Evolutionary conservation across 2,329 filamentous ascomycete genomes (phyloP).

Genomic region (Xylaria arbuscula): DNA sequence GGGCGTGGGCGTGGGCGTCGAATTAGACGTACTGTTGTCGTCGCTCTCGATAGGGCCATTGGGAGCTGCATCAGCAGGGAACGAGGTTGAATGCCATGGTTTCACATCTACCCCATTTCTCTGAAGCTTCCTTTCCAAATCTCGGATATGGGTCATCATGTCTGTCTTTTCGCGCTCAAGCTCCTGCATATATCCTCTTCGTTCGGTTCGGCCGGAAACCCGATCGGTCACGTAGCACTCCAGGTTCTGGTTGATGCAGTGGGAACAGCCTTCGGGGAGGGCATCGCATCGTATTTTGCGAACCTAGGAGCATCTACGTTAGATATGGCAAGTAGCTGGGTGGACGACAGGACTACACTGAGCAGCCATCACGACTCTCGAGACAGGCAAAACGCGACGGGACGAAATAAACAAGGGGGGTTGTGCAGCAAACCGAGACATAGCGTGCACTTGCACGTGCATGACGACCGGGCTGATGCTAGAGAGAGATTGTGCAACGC

Average conservation of each 20-base stretch:
- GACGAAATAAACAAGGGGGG: slow-evolving; percentile 16
- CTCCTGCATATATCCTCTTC: slow-evolving; percentile 80
- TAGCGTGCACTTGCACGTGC: slow-evolving; percentile 33
- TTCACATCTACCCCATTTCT: slow-evolving; percentile 71
- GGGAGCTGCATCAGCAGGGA: slow-evolving; percentile 45
- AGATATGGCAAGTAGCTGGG: slow-evolving; percentile 33
- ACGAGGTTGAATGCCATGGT: slow-evolving; percentile 57
- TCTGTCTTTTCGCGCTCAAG: slow-evolving; percentile 78
- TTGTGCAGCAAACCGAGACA: slow-evolving; percentile 28
- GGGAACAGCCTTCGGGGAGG: slow-evolving; percentile 81
- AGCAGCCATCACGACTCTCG: not conserved
- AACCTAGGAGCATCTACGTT: slow-evolving; percentile 57
- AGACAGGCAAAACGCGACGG: slow-evolving; percentile 17
- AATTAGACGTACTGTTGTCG: slow-evolving; percentile 39
- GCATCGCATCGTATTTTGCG: slow-evolving; percentile 91
- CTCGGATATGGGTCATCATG: slow-evolving; percentile 73
- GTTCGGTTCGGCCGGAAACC: slow-evolving; percentile 83
- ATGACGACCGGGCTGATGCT: slow-evolving; percentile 8
- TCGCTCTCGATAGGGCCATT: slow-evolving; percentile 45
- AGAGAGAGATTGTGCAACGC: slow-evolving; percentile 24
- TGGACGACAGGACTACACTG: not conserved
- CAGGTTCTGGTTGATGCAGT: slow-evolving; percentile 79
- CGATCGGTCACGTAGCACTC: slow-evolving; percentile 88
- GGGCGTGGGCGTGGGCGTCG: slow-evolving; percentile 43
- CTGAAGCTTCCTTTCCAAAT: slow-evolving; percentile 74